Evolutionary conservation across 805 yeast genomes (phyloP), one percentile per base, ranked within the genome.

Genomic region (Peterozyma xylosa): DNA sequence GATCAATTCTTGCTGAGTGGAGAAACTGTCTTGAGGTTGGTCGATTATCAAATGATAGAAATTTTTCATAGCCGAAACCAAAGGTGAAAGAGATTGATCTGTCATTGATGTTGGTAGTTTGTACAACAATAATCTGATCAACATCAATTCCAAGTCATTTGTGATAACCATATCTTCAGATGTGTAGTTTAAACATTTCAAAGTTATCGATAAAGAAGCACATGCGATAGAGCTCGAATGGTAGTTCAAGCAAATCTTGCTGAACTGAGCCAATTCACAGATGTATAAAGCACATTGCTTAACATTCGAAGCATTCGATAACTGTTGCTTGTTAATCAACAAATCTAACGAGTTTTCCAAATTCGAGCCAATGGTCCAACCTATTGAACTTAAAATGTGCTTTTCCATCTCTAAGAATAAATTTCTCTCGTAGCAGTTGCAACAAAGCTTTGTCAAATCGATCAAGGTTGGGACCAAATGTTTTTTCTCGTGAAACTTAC

Each of bases 401-500:
- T 79, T 70, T 57, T 85, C 95, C 78, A 82, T 78, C 54, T 78
- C 80, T 46, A 79, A 63, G 55, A 84, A 78, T 48, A 76, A 65
- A 49, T 71, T 68, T 50, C 70, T 73, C 42, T 76, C 69, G 59
- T 77, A 79, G 55, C 76, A 74, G 50, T 74, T 69, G 58, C 80
- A 76, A 58, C 83, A 78, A 59, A 77, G 67, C 45, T 72, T 73
- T 53, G 74, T 66, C 41, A 80, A 62, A 49, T 72, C 74, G 42
- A 68, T 67, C 44, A 79, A 60, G 16, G 73, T 64, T 9, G 83
- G 82, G 35, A 80, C 74, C 55, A 78, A 78, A 51, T 74, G 74
- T 62, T 76, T 76, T 49, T 71, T 66, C 53, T 76, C 81, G 53
- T 58, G 56, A 44, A 57, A 65, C 51, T 70, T 70, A 33, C 71